These are phyloP conservation scores for Combretum micranthum DNA, from an alignment of 345 rosid genomes.

Conservation along the genomic window DNA sequence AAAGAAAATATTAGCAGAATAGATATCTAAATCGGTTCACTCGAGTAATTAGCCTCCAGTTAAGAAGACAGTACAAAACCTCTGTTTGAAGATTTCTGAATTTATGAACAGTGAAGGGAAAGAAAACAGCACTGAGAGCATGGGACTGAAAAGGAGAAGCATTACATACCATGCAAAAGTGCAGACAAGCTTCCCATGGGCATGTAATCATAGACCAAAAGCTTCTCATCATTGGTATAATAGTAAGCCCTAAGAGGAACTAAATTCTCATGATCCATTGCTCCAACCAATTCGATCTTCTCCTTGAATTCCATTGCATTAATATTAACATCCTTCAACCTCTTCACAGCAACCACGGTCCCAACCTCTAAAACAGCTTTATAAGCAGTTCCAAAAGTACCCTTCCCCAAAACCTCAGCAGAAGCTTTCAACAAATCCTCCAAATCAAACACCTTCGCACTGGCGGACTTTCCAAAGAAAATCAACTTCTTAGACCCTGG, in stretches of 20 bases:
- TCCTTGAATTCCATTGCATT: conserved; percentile 66
- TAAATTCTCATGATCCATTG: conserved; percentile 83
- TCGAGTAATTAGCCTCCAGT: neutral
- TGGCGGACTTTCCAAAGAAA: conserved; percentile 60
- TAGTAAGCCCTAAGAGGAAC: conserved; percentile 87
- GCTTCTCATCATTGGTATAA: conserved; percentile 90
- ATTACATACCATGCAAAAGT: conserved; percentile 69
- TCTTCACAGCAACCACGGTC: conserved; percentile 80
- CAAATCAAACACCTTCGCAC: conserved; percentile 54
- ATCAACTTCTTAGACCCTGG: conserved; percentile 48
- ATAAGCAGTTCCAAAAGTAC: conserved; percentile 94
- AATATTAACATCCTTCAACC: conserved; percentile 80
- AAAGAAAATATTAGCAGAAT: too few species aligned
- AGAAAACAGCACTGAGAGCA: too few species aligned
- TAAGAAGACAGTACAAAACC: neutral
- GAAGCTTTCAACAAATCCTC: conserved; percentile 96
- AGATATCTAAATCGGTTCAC: too few species aligned
- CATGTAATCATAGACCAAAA: conserved; percentile 94
- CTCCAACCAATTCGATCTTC: conserved; percentile 80
- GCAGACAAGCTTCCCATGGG: conserved; percentile 98
- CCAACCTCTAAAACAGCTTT: conserved; percentile 84
- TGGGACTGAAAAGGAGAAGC: neutral
- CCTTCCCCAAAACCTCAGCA: conserved; percentile 95
- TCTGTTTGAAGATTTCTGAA: neutral
- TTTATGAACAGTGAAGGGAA: neutral